Percentiles rank a stretch among this genome's conserved stretches.
phyloP scores from a whole-genome alignment of 257 asterid species.

The Phtheirospermum japonicum region DNA sequence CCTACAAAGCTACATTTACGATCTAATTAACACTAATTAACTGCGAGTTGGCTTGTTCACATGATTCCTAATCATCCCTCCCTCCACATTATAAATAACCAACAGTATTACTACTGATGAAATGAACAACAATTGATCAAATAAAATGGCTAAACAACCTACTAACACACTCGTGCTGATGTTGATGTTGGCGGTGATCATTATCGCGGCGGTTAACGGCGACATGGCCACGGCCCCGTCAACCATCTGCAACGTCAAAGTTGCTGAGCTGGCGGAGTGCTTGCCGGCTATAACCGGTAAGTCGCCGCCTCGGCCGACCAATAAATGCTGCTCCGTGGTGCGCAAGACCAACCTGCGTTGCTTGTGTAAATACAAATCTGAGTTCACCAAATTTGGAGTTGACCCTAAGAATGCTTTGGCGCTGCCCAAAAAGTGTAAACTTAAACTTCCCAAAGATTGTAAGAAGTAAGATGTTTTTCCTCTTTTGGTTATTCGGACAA shows the following conservation, averaged over 20 bases:
- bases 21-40: too few species aligned
- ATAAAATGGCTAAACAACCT: constrained; percentile 22
- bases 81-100: constrained; percentile 16
- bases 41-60: too few species aligned
- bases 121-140: too few species aligned
- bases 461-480: neutral
- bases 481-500: too few species aligned
- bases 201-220: constrained; percentile 1
- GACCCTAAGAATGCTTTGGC: constrained; percentile 45
- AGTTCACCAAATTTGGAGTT: constrained; percentile 33
- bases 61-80: neutral
- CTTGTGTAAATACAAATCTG: constrained; percentile 42
- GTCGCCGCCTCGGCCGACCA: constrained; percentile 41
- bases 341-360: constrained; percentile 39
- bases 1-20: too few species aligned
- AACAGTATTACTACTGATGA: neutral
- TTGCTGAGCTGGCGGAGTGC: constrained; percentile 44
- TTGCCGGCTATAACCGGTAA: constrained; percentile 50
- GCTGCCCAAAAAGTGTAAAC: constrained; percentile 40
- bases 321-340: constrained; percentile 40
- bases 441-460: constrained; percentile 36
- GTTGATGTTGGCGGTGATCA: neutral
- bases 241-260: constrained; percentile 43
- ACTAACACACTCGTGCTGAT: constrained; percentile 4
- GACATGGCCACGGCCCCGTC: constrained; percentile 24